These are phyloP conservation scores for Saccharomycopsis lassenensis DNA, from an alignment of 805 yeast genomes.

Conservation along the genomic window DNA sequence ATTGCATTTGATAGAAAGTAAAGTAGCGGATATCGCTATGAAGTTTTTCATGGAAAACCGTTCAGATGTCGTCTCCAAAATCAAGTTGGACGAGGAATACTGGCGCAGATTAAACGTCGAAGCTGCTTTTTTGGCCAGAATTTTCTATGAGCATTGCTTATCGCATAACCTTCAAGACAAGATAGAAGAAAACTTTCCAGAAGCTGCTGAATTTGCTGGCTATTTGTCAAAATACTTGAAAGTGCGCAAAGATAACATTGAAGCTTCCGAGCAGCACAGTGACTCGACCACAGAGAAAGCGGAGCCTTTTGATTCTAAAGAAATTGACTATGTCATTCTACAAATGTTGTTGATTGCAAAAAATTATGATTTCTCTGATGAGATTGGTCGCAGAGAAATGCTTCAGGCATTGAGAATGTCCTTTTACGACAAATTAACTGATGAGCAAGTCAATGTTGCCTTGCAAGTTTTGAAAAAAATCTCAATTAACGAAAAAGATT, in stretches of 20 bases:
- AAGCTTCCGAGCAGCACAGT: slow-evolving; percentile 19
- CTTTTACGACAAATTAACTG: slow-evolving; percentile 45
- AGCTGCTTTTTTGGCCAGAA: slow-evolving; percentile 58
- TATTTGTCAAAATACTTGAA: slow-evolving; percentile 46
- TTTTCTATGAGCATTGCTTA: slow-evolving; percentile 54
- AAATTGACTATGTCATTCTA: slow-evolving; percentile 60
- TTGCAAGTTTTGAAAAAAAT: slow-evolving; percentile 57
- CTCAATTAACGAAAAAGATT: slow-evolving; percentile 74
- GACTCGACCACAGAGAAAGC: no score
- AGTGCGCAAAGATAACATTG: slow-evolving; percentile 28
- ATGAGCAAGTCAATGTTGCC: slow-evolving; percentile 40
- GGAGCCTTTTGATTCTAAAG: slow-evolving; percentile 37
- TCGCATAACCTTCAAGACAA: slow-evolving; percentile 39
- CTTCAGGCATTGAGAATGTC: slow-evolving; percentile 49
- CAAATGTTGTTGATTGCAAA: slow-evolving; percentile 61
- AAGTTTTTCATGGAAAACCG: slow-evolving; percentile 48
- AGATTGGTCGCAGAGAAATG: slow-evolving; percentile 77
- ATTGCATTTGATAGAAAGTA: slow-evolving; percentile 57
- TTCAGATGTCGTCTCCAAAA: slow-evolving; percentile 47
- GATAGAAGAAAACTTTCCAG: slow-evolving; percentile 68
- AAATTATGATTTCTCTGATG: slow-evolving; percentile 79
- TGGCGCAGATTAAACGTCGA: slow-evolving; percentile 70
- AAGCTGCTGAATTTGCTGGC: slow-evolving; percentile 58
- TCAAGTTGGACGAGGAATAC: slow-evolving; percentile 50
- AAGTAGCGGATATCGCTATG: slow-evolving; percentile 58